Conservation (phyloP, 1,284 basidiomycete genomes). For the Cryptococcus sp. region DNA sequence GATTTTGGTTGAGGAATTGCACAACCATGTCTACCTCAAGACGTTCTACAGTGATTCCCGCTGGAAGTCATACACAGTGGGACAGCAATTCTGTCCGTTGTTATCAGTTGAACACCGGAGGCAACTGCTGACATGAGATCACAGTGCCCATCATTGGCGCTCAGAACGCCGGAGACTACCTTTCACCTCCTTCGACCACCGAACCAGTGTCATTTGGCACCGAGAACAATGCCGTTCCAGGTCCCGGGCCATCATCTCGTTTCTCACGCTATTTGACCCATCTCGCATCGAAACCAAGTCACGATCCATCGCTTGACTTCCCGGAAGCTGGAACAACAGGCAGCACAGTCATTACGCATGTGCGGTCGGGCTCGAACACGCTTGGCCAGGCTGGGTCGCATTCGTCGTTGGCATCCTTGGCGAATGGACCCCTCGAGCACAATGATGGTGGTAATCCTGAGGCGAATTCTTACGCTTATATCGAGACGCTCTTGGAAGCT, state of each 20-base stretch:
- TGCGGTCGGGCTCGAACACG: conserved; percentile 7
- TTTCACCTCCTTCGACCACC: conserved; percentile 3
- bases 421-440: conserved; percentile 8
- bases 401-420: conserved; percentile 22
- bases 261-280: conserved; percentile 67
- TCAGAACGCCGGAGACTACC: conserved; percentile 1
- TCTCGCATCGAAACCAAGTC: conserved; percentile 69
- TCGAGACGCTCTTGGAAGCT: conserved; percentile 91
- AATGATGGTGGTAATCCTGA: conserved; percentile 68
- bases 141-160: conserved; percentile 26
- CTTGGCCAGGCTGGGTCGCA: conserved; percentile 25
- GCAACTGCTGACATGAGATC: neutral
- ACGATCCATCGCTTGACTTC: conserved; percentile 74
- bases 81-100: conserved; percentile 72
- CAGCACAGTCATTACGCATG: conserved; percentile 16
- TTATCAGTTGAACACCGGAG: neutral
- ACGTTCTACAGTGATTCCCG: conserved; percentile 93
- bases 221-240: conserved; percentile 1
- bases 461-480: conserved; percentile 87
- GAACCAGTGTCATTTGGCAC: conserved; percentile 2
- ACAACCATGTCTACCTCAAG: conserved; percentile 97
- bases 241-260: conserved; percentile 30
- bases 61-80: conserved; percentile 81
- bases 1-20: conserved; percentile 92
- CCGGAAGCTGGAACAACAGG: conserved; percentile 53